Evolutionary conservation across 2,329 filamentous ascomycete genomes (phyloP).

Genomic region (Fusarium tricinctum): DNA sequence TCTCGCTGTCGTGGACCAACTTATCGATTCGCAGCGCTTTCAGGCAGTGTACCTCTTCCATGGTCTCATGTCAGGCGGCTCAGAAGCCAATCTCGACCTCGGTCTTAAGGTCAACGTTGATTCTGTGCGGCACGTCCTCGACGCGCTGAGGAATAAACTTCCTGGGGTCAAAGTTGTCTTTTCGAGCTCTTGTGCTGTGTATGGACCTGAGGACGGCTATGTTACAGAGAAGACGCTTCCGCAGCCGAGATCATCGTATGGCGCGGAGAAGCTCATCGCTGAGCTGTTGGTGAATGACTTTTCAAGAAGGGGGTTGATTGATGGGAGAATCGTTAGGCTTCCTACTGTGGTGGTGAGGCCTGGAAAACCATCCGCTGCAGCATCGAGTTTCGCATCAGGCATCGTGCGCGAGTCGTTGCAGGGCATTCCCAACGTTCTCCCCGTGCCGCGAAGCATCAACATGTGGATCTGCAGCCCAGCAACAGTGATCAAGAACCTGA

Average conservation of each 20-base stretch:
- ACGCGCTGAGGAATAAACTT: slow-evolving; percentile 60
- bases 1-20: slow-evolving; percentile 36
- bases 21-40: slow-evolving; percentile 53
- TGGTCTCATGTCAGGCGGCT: slow-evolving; percentile 74
- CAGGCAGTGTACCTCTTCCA: slow-evolving; percentile 71
- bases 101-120: slow-evolving; percentile 71
- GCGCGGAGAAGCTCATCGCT: slow-evolving; percentile 72
- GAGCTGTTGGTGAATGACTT: slow-evolving; percentile 59
- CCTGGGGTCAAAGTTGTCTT: slow-evolving; percentile 69
- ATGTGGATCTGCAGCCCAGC: slow-evolving; percentile 68
- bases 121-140: slow-evolving; percentile 66
- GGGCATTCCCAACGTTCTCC: slow-evolving; percentile 62
- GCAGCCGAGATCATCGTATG: slow-evolving; percentile 70
- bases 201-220: slow-evolving; percentile 56
- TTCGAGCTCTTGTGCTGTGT: slow-evolving; percentile 71
- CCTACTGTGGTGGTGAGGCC: slow-evolving; percentile 73
- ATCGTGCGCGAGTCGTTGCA: slow-evolving; percentile 70
- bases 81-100: slow-evolving; percentile 70
- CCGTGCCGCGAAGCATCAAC: slow-evolving; percentile 61
- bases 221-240: slow-evolving; percentile 50
- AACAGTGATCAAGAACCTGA: slow-evolving; percentile 64
- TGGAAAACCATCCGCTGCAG: slow-evolving; percentile 71
- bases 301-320: slow-evolving; percentile 66
- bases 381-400: slow-evolving; percentile 71
- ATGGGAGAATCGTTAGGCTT: slow-evolving; percentile 69